phyloP scores from a whole-genome alignment of 2,329 filamentous ascomycete species.

The Aspergillus uvarum region DNA sequence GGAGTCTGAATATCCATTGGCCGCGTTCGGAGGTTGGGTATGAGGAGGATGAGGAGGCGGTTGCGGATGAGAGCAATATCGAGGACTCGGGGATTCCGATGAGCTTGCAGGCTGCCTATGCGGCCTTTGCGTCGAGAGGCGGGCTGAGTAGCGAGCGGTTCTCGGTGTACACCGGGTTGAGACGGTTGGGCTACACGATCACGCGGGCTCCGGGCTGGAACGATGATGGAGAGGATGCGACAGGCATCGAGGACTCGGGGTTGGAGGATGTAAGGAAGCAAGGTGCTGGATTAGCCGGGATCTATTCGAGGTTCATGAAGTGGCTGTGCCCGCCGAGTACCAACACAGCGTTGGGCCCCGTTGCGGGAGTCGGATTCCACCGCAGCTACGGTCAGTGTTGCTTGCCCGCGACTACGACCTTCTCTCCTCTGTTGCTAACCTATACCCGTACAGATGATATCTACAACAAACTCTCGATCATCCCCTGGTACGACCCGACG shows the following conservation, averaged over 20 bases:
- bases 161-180: slow-evolving; percentile 83
- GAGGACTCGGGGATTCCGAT: slow-evolving; percentile 70
- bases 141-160: slow-evolving; percentile 73
- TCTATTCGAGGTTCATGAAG: slow-evolving; percentile 34
- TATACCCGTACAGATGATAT: slow-evolving; percentile 60
- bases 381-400: slow-evolving; percentile 50
- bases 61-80: slow-evolving; percentile 18
- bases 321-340: slow-evolving; percentile 32
- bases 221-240: slow-evolving; percentile 30
- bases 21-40: slow-evolving; percentile 48
- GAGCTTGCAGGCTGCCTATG: slow-evolving; percentile 87
- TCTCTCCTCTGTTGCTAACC: neutral
- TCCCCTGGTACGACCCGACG: slow-evolving; percentile 67
- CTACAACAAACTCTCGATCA: slow-evolving; percentile 72
- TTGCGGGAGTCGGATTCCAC: slow-evolving; percentile 55
- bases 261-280: slow-evolving; percentile 9
- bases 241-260: neutral
- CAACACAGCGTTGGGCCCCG: slow-evolving; percentile 45
- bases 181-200: slow-evolving; percentile 78
- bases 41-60: slow-evolving; percentile 41
- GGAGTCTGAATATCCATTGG: slow-evolving; percentile 85
- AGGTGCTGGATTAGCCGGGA: slow-evolving; percentile 29
- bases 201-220: slow-evolving; percentile 63
- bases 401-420: neutral
- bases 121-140: slow-evolving; percentile 71